phyloP scores from a whole-genome alignment of 2,329 filamentous ascomycete species.

The Aspergillus sp. region DNA sequence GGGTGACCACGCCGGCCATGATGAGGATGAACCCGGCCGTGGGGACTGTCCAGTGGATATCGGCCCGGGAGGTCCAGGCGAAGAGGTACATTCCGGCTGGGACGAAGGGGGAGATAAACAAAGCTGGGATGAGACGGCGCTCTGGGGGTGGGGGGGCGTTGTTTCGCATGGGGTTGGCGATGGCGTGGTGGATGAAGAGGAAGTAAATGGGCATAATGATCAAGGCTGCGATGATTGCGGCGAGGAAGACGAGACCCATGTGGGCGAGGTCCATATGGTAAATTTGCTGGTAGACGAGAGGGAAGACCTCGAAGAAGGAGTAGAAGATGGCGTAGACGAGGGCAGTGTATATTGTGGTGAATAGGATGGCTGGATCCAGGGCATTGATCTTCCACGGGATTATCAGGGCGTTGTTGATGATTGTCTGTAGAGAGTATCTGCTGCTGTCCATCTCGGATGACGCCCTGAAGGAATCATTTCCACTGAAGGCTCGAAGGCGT shows the following conservation, averaged over 20 bases:
- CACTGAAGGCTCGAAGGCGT: constrained; percentile 52
- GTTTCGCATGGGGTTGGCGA: constrained; percentile 51
- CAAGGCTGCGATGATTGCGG: neutral
- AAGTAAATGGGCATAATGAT: constrained; percentile 59
- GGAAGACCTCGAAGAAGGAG: constrained; percentile 39
- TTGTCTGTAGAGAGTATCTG: neutral
- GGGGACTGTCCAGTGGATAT: constrained; percentile 31
- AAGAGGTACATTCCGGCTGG: constrained; percentile 60
- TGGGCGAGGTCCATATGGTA: neutral
- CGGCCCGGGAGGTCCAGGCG: constrained; percentile 16
- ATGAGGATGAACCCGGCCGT: constrained; percentile 42
- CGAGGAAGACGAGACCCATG: neutral
- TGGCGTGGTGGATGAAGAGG: constrained; percentile 49
- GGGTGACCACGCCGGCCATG: constrained; percentile 38
- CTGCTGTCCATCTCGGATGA: constrained; percentile 55
- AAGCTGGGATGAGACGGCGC: constrained; percentile 52
- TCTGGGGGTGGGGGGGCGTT: constrained; percentile 54
- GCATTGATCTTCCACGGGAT: constrained; percentile 61
- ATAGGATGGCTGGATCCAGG: constrained; percentile 62
- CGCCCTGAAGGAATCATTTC: constrained; percentile 52
- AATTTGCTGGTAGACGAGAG: neutral
- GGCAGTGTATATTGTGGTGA: constrained; percentile 61
- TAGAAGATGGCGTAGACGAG: constrained; percentile 53
- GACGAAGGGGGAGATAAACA: constrained; percentile 53
- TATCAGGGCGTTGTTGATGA: constrained; percentile 52